Conservation (phyloP, 108 stramenopile genomes). For the Cyclotella choctawhatcheeana region DNA sequence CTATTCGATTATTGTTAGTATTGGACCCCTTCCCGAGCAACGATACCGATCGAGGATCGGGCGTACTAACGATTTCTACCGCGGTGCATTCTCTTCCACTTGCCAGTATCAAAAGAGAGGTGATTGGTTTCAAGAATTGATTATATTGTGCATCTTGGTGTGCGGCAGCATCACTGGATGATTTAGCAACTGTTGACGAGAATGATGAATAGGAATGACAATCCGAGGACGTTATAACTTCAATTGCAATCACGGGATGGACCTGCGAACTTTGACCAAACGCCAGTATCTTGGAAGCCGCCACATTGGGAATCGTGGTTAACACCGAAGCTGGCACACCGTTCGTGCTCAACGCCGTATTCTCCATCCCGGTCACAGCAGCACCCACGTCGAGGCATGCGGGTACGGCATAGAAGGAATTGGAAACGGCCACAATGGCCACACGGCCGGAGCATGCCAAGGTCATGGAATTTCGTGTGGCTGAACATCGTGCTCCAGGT, state of each 20-base stretch:
- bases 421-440: constrained; percentile 75
- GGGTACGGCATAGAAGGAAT: constrained; percentile 73
- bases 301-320: constrained; percentile 28
- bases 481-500: constrained; percentile 72
- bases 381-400: constrained; percentile 36
- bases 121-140: constrained; percentile 27
- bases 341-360: neutral
- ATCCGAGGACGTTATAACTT: constrained; percentile 33
- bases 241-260: constrained; percentile 75
- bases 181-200: constrained; percentile 27
- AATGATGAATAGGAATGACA: neutral
- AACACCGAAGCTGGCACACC: constrained; percentile 8
- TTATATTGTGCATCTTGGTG: too few species aligned
- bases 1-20: neutral
- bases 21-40: constrained; percentile 14
- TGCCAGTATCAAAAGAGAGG: constrained; percentile 59
- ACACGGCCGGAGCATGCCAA: constrained; percentile 68
- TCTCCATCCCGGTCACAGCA: neutral
- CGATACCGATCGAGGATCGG: constrained; percentile 19
- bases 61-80: constrained; percentile 61
- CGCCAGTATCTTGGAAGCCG: constrained; percentile 57
- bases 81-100: constrained; percentile 82
- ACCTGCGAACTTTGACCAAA: constrained; percentile 83
- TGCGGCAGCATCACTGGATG: too few species aligned
- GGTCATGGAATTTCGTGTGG: constrained; percentile 67